phyloP scores from a whole-genome alignment of 1,284 basidiomycete species.

The Leccinum subspadiceum region DNA sequence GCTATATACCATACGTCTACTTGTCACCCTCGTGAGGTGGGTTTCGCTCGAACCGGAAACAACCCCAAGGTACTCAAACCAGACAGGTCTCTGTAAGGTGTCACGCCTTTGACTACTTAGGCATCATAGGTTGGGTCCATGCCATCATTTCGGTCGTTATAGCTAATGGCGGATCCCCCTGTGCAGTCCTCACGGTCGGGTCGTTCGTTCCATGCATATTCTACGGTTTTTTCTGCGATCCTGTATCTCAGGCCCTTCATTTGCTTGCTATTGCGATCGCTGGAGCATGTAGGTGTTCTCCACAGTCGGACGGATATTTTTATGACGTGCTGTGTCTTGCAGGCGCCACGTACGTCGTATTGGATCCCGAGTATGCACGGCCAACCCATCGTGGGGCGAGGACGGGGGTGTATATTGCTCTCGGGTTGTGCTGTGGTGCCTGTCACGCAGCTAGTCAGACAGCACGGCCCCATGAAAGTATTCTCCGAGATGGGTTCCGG shows the following conservation, averaged over 20 bases:
- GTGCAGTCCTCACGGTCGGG: slow-evolving; percentile 65
- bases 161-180: not conserved
- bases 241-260: slow-evolving; percentile 51
- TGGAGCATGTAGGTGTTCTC: slow-evolving; percentile 55
- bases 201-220: slow-evolving; percentile 77
- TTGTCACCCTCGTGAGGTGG: slow-evolving; percentile 71
- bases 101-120: slow-evolving; percentile 70
- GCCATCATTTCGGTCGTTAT: not conserved
- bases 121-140: slow-evolving; percentile 53
- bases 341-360: slow-evolving; percentile 75
- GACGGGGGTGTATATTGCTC: slow-evolving; percentile 76
- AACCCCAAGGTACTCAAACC: not conserved
- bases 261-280: slow-evolving; percentile 51
- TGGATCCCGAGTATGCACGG: slow-evolving; percentile 77
- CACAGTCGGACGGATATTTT: slow-evolving; percentile 1
- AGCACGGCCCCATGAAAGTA: slow-evolving; percentile 57
- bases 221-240: slow-evolving; percentile 72
- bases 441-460: slow-evolving; percentile 60
- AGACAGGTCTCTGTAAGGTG: slow-evolving; percentile 48
- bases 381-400: slow-evolving; percentile 76
- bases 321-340: slow-evolving; percentile 11
- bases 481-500: slow-evolving; percentile 64
- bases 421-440: slow-evolving; percentile 77
- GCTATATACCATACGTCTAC: slow-evolving; percentile 76
- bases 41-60: slow-evolving; percentile 14